Percentiles rank a stretch among this genome's conserved stretches.
Evolutionary conservation across 352 stramenopile species (phyloP).

Genomic region (Bremia lactucae): DNA sequence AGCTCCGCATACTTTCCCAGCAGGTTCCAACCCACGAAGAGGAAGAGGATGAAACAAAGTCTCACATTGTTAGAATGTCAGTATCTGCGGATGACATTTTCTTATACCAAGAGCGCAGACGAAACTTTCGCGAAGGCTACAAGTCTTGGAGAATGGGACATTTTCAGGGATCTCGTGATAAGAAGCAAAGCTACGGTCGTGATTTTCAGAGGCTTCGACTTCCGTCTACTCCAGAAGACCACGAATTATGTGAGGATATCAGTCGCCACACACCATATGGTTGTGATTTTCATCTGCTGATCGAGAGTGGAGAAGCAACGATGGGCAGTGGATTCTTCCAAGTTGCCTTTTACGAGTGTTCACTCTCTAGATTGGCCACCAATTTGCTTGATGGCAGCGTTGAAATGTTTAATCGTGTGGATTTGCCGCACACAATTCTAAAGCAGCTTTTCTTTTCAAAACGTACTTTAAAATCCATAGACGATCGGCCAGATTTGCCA

Average conservation of each 20-base stretch:
- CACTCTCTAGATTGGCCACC: slow-evolving; percentile 40
- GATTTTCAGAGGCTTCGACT: slow-evolving; percentile 37
- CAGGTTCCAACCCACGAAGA: slow-evolving; percentile 22
- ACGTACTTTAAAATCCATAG: slow-evolving; percentile 3
- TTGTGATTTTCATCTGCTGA: slow-evolving; percentile 69
- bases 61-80: slow-evolving; percentile 38
- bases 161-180: slow-evolving; percentile 58
- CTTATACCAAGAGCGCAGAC: slow-evolving; percentile 65
- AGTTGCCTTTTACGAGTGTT: slow-evolving; percentile 83
- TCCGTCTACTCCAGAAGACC: slow-evolving; percentile 53
- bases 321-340: slow-evolving; percentile 75
- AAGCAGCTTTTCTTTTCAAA: slow-evolving; percentile 50
- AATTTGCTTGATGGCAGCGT: slow-evolving; percentile 26
- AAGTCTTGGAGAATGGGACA: slow-evolving; percentile 81
- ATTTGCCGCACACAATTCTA: slow-evolving; percentile 37
- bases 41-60: slow-evolving; percentile 18
- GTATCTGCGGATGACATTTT: slow-evolving; percentile 79
- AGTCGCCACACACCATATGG: slow-evolving; percentile 43
- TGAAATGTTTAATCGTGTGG: slow-evolving; percentile 13
- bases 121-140: slow-evolving; percentile 75
- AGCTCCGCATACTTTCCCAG: slow-evolving; percentile 6
- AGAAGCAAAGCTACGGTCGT: slow-evolving; percentile 43
- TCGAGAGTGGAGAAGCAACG: slow-evolving; percentile 38
- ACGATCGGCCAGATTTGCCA: slow-evolving; percentile 17
- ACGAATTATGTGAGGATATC: slow-evolving; percentile 68